phyloP scores from a whole-genome alignment of 139 green algal species.

The Zygnema circumcarinatum region DNA sequence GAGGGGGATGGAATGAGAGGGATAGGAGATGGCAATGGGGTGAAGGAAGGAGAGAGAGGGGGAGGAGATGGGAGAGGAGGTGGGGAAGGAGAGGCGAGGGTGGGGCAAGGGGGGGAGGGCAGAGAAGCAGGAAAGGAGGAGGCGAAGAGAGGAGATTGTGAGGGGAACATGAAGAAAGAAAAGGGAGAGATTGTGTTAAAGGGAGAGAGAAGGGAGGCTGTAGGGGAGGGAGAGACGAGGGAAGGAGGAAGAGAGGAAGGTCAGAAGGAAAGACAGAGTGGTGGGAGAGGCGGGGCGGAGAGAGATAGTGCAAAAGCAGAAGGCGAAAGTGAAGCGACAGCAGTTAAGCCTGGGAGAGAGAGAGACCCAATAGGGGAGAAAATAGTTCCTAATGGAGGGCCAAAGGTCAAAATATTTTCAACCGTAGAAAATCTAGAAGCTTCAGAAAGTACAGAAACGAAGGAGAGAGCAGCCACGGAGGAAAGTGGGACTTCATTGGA shows the following conservation, averaged over 20 bases:
- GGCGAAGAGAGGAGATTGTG: conserved; percentile 8
- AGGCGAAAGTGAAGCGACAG: conserved; percentile 1
- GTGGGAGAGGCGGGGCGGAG: conserved; percentile 69
- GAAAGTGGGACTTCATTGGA: too few species aligned
- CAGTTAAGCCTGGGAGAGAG: neutral
- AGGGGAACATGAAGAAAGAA: conserved; percentile 1
- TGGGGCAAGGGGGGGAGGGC: neutral
- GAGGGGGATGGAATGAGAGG: neutral
- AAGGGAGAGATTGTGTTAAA: neutral
- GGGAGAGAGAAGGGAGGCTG: neutral
- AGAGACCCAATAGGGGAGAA: too few species aligned
- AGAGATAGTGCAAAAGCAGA: too few species aligned
- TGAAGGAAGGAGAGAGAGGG: neutral
- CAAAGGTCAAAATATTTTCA: too few species aligned
- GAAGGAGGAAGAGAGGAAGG: neutral
- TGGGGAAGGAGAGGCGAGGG: neutral
- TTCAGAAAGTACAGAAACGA: neutral
- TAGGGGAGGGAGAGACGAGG: too few species aligned
- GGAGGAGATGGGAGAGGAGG: neutral
- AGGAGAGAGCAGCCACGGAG: neutral
- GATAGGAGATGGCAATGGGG: neutral
- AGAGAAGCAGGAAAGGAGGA: neutral
- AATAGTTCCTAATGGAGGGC: too few species aligned
- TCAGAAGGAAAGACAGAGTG: conserved; percentile 71
- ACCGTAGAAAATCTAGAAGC: too few species aligned